phyloP scores from a whole-genome alignment of 495 filamentous ascomycete species.

The Penicillium longicatenatum region DNA sequence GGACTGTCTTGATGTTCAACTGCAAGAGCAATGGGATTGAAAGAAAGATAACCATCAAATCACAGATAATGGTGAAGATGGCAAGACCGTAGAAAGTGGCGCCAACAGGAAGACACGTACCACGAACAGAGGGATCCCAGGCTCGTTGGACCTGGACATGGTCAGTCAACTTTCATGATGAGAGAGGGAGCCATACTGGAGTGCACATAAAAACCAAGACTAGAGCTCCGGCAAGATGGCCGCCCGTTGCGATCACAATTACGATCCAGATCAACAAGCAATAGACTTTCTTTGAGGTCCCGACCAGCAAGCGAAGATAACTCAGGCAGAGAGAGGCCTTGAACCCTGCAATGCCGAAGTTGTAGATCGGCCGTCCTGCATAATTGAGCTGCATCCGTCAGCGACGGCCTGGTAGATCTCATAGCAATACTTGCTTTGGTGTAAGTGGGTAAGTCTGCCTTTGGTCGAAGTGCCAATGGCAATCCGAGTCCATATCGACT shows the following conservation, averaged over 20 bases:
- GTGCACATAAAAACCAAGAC: slow-evolving; percentile 55
- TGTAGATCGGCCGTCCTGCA: slow-evolving; percentile 60
- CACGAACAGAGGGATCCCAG: slow-evolving; percentile 42
- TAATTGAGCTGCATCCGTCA: slow-evolving; percentile 44
- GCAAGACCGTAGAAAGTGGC: slow-evolving; percentile 56
- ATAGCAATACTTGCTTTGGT: slow-evolving; percentile 28
- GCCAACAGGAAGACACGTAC: slow-evolving; percentile 52
- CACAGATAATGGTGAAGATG: slow-evolving; percentile 54
- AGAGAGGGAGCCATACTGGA: slow-evolving; percentile 36
- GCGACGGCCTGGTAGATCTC: neutral
- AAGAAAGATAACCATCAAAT: slow-evolving; percentile 54
- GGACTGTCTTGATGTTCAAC: slow-evolving; percentile 50
- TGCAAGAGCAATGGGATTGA: slow-evolving; percentile 54
- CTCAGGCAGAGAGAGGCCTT: slow-evolving; percentile 60
- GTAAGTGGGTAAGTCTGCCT: slow-evolving; percentile 40
- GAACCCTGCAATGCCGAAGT: slow-evolving; percentile 59
- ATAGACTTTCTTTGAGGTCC: slow-evolving; percentile 49
- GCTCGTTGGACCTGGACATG: slow-evolving; percentile 44
- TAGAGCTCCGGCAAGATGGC: slow-evolving; percentile 52
- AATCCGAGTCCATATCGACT: slow-evolving; percentile 55
- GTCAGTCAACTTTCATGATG: neutral
- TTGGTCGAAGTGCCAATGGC: slow-evolving; percentile 42
- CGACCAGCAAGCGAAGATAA: slow-evolving; percentile 55
- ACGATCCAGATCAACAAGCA: slow-evolving; percentile 49
- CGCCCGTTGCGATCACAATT: slow-evolving; percentile 42